A percentile compares a stretch with the other conserved stretches of the same genome.
Evolutionary conservation across 768 basidiomycete species (phyloP).

Genomic region (Phylloporus arenicola): DNA sequence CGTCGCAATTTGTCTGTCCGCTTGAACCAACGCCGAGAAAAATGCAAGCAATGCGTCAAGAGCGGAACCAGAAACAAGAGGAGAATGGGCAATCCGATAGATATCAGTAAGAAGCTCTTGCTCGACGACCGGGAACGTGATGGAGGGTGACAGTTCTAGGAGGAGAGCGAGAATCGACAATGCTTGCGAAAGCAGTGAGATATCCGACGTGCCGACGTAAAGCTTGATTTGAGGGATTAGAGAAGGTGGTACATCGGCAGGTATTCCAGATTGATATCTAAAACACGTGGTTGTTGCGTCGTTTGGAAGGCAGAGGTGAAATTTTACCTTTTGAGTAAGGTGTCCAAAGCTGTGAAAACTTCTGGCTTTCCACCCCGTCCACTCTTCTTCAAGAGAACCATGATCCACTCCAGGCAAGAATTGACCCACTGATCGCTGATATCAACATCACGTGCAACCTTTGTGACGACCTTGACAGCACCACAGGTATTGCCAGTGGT

Average conservation of each 20-base stretch:
- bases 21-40: conserved; percentile 75
- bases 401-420: conserved; percentile 70
- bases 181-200: conserved; percentile 70
- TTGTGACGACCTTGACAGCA: conserved; percentile 76
- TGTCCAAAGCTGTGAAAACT: conserved; percentile 71
- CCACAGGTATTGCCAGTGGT: conserved; percentile 65
- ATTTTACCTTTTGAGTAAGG: conserved; percentile 59
- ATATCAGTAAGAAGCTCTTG: conserved; percentile 57
- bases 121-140: conserved; percentile 75
- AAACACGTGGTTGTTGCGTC: neutral
- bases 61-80: conserved; percentile 67
- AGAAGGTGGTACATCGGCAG: conserved; percentile 51
- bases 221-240: conserved; percentile 71
- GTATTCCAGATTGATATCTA: conserved; percentile 46
- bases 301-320: neutral
- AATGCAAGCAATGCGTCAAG: conserved; percentile 81
- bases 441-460: conserved; percentile 71
- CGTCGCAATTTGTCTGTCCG: conserved; percentile 77
- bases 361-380: conserved; percentile 75
- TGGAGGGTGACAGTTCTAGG: conserved; percentile 57
- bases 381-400: conserved; percentile 70
- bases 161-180: conserved; percentile 62
- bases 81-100: conserved; percentile 72
- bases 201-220: conserved; percentile 72
- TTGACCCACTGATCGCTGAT: conserved; percentile 78